Percentiles rank a stretch among this genome's conserved stretches.
These are phyloP conservation scores for Echria macrotheca DNA, from an alignment of 495 filamentous ascomycete species.

Conservation along the genomic window DNA sequence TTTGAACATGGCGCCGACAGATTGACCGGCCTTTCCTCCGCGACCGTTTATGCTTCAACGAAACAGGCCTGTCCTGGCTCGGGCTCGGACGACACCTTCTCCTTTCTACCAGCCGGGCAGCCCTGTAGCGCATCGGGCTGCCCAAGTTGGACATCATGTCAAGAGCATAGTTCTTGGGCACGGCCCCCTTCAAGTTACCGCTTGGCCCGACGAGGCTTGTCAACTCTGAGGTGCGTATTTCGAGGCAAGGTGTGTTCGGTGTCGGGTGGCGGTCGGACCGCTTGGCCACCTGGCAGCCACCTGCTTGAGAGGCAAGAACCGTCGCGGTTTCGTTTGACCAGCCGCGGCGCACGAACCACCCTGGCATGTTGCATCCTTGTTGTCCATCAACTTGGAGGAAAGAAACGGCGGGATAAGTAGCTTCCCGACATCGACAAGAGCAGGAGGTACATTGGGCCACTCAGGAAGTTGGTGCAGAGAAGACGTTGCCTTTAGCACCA, in stretches of 20 bases:
- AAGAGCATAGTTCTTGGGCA: background rate
- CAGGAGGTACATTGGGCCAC: too few relatives aligned
- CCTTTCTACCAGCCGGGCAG: background rate
- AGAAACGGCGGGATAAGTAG: too few relatives aligned
- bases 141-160: background rate
- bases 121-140: background rate
- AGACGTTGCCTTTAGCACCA: too few relatives aligned
- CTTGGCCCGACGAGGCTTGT: background rate
- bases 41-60: too few relatives aligned
- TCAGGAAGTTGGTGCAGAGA: too few relatives aligned
- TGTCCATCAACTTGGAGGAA: too few relatives aligned
- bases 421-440: too few relatives aligned
- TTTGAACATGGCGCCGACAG: conserved; percentile 1
- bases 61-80: background rate
- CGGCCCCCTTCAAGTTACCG: background rate
- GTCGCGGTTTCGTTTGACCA: background rate
- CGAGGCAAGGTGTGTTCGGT: conserved; percentile 10
- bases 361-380: background rate
- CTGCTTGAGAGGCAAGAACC: conserved; percentile 1
- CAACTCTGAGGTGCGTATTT: conserved; percentile 2
- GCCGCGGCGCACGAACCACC: background rate
- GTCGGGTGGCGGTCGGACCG: conserved; percentile 8
- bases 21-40: background rate
- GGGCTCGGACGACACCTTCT: background rate
- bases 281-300: conserved; percentile 10